A percentile compares a stretch with the other conserved stretches of the same genome.
Conservation (phyloP, 345 rosid genomes). For the Citrus maxima region DNA sequence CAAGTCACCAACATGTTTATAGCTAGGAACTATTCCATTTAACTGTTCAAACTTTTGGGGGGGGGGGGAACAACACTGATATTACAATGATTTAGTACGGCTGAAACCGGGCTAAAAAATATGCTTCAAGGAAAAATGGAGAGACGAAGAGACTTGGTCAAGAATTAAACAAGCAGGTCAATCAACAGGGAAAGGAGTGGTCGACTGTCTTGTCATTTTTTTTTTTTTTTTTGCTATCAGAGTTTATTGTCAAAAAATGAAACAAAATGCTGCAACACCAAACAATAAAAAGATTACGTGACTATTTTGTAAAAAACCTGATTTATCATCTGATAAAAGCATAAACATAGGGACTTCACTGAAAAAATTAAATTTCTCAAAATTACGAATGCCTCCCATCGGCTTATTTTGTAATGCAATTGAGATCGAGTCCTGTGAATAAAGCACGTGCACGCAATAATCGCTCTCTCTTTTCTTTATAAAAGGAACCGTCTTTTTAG, state of each 20-base stretch:
- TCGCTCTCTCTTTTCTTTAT: neutral
- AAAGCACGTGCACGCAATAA: constrained; percentile 7
- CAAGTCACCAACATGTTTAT: neutral
- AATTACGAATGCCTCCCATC: neutral
- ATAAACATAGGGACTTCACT: neutral
- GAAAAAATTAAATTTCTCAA: neutral
- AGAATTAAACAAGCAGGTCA: too few species aligned
- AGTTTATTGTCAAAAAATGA: neutral
- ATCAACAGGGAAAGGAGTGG: too few species aligned
- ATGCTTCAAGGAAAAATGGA: too few species aligned
- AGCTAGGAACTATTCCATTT: neutral
- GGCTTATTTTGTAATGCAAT: neutral
- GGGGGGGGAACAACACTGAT: too few species aligned
- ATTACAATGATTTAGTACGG: too few species aligned
- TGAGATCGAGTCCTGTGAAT: neutral
- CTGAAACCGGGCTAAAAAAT: too few species aligned
- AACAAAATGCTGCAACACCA: neutral
- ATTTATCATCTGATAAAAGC: neutral
- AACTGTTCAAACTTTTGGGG: too few species aligned
- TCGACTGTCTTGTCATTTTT: too few species aligned
- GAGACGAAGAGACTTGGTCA: too few species aligned
- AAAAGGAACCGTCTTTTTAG: constrained; percentile 8
- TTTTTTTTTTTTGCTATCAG: too few species aligned
- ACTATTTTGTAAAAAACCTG: neutral
- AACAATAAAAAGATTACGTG: neutral